Evolutionary conservation across 2,329 filamentous ascomycete species (phyloP).

Genomic region (Penicillium olsonii): DNA sequence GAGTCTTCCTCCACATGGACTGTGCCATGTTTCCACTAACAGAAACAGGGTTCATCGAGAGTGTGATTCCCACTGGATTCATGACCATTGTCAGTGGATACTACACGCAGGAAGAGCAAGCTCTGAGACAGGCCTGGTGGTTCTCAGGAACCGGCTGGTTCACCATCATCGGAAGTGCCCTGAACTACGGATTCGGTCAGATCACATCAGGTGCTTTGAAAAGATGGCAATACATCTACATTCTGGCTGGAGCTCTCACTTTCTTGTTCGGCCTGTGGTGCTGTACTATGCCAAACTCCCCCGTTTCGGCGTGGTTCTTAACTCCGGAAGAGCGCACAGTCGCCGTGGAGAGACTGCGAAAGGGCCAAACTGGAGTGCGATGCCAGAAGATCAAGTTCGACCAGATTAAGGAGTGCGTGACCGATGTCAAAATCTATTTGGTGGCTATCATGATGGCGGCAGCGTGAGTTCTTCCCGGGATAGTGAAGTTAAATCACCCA

Average conservation of each 20-base stretch:
- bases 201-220: slow-evolving; percentile 56
- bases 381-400: slow-evolving; percentile 61
- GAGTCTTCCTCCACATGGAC: background rate
- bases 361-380: slow-evolving; percentile 64
- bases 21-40: background rate
- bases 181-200: slow-evolving; percentile 70
- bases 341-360: slow-evolving; percentile 63
- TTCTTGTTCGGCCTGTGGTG: slow-evolving; percentile 66
- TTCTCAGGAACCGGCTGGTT: slow-evolving; percentile 60
- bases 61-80: slow-evolving; percentile 66
- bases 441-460: slow-evolving; percentile 69
- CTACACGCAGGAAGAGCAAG: slow-evolving; percentile 67
- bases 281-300: slow-evolving; percentile 66
- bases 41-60: slow-evolving; percentile 56
- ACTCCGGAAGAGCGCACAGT: slow-evolving; percentile 63
- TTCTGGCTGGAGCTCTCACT: slow-evolving; percentile 64
- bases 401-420: slow-evolving; percentile 60
- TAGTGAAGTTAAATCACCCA: background rate
- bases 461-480: slow-evolving; percentile 43
- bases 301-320: slow-evolving; percentile 69
- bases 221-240: slow-evolving; percentile 71
- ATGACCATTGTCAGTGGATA: slow-evolving; percentile 64
- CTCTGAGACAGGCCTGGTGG: slow-evolving; percentile 67
- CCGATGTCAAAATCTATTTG: slow-evolving; percentile 65
- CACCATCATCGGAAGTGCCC: slow-evolving; percentile 62